Percentiles rank a stretch among this genome's conserved stretches.
These are phyloP conservation scores for Chlorella sp. DNA, from an alignment of 139 green algal genomes.

Conservation along the genomic window DNA sequence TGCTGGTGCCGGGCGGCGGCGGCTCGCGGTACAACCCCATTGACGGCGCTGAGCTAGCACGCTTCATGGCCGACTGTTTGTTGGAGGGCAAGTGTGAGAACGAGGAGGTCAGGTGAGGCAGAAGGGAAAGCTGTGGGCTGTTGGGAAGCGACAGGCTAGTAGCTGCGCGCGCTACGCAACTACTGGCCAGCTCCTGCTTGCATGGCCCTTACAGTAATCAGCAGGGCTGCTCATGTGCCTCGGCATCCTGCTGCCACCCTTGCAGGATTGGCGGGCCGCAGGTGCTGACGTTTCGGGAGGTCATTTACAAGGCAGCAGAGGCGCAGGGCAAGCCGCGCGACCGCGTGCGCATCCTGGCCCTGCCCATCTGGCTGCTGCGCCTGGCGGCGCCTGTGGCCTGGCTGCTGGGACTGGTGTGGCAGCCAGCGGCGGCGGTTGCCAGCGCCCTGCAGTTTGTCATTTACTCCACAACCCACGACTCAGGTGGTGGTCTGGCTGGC, in stretches of 20 bases:
- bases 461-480: not conserved
- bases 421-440: not conserved
- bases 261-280: not conserved
- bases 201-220: no score
- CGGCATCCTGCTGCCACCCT: not conserved
- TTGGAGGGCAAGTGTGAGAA: not conserved
- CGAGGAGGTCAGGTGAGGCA: not conserved
- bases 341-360: not conserved
- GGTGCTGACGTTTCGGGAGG: not conserved
- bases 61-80: not conserved
- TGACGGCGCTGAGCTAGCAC: constrained; percentile 1
- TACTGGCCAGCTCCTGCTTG: no score
- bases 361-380: not conserved
- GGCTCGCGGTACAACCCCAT: not conserved
- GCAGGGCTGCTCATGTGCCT: not conserved
- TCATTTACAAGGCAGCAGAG: not conserved
- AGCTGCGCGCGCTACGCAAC: no score
- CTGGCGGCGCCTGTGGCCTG: not conserved
- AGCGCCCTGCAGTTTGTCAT: not conserved
- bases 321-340: not conserved
- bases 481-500: no score
- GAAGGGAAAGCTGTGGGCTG: not conserved
- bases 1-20: not conserved
- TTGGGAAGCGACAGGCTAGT: no score
- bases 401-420: constrained; percentile 1